These are phyloP conservation scores for Penicillium fimorum DNA, from an alignment of 495 filamentous ascomycete genomes.

Conservation along the genomic window DNA sequence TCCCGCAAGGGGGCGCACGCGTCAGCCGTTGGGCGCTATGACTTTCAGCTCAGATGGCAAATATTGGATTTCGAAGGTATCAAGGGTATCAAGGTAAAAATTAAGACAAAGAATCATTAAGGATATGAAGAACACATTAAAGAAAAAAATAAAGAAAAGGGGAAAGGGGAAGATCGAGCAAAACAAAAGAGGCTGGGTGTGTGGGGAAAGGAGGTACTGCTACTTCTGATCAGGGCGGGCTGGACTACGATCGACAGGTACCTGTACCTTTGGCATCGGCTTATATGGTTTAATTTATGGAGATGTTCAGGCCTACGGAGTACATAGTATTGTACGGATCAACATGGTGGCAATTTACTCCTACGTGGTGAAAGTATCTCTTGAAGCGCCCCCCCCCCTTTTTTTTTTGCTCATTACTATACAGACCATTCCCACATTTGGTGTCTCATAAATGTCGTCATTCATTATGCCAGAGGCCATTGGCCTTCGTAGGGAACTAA, in stretches of 20 bases:
- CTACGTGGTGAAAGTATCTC: not conserved
- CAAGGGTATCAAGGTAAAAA: not conserved
- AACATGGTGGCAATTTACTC: not conserved
- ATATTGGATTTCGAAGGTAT: not conserved
- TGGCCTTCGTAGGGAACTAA: not conserved
- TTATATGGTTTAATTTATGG: conserved; percentile 1
- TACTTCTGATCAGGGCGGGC: conserved; percentile 3
- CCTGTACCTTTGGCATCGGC: not conserved
- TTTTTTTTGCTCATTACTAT: conserved; percentile 10
- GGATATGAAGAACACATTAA: not conserved
- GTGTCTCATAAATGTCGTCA: conserved; percentile 22
- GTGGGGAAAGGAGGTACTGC: conserved; percentile 20
- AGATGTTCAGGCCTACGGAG: no score
- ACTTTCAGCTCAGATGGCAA: not conserved
- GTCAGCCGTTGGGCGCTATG: conserved; percentile 2
- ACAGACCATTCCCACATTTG: conserved; percentile 12
- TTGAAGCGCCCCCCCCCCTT: not conserved
- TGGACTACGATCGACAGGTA: conserved; percentile 13
- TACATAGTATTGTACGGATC: no score
- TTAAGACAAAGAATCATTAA: not conserved
- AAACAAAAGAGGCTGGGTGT: conserved; percentile 30
- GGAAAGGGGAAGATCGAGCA: conserved; percentile 12
- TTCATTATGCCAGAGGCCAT: conserved; percentile 14
- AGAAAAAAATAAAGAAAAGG: not conserved
- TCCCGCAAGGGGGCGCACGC: conserved; percentile 6